Evolutionary conservation across 257 asterid species (phyloP), one percentile per base, ranked within the genome.

Genomic region (Solanum gracilifrons): DNA sequence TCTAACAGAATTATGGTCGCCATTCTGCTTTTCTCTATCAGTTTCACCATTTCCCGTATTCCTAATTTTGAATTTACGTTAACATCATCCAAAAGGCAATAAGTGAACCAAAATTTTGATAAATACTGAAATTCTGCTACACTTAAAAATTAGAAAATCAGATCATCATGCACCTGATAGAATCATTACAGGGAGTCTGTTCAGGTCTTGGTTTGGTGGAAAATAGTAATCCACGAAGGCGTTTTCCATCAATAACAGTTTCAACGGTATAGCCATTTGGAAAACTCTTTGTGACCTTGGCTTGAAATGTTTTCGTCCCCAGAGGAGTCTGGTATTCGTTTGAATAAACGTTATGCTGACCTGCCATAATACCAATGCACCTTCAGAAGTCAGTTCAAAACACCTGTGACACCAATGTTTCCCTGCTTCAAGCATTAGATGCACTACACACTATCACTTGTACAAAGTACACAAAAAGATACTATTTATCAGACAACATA

Each of bases 231-330:
- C 99, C 99, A 85, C 94, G 95, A 85, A 97, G 96, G 87, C 91
- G 94, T 92, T 90, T 94, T 84, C 99, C 99, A 89, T 95, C 98
- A 41, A 97, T 95, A 87, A 93, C 60, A 85, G 99, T 96, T 92
- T 96, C 99, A 41, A 97, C 93, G 31, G 94, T 91, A 88, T 91
- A 96, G 86, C 97, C 95, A 41, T 93, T 93, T 46, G 92, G 86
- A 84, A 93, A 89, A 91, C 93, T 92, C 92, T 92, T 93, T 21
- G 94, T 93, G 86, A 97, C 96, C 90, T 92, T 95, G 48, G 99
- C 99, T 90, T 95, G 95, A 92, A 97, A 96, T 84, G 93, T 87
- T 90, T 92, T 94, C 87, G 94, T 97, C 83, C 96, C 98, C 73
- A 69, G n/a, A 84, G 93, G 88, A 74, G 90, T 89, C 86, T 90